Conservation (phyloP, 2,329 filamentous ascomycete species). For the Simplicillium aogashimaense region DNA sequence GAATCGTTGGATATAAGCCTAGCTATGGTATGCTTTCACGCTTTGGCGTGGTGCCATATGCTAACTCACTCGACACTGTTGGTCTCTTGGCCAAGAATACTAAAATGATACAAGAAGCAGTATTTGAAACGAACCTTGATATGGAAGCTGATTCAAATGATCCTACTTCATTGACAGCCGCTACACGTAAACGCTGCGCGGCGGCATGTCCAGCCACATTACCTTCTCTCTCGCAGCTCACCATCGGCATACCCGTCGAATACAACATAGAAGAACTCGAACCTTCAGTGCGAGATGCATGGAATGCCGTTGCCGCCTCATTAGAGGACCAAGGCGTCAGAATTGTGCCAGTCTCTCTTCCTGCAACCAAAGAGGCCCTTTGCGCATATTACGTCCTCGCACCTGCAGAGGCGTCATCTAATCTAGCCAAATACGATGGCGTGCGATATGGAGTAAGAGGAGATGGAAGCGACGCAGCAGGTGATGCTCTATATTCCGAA, state of each 20-base stretch:
- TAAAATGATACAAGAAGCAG: constrained; percentile 36
- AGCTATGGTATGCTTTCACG: constrained; percentile 82
- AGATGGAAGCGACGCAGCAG: constrained; percentile 39
- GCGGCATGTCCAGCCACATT: constrained; percentile 14
- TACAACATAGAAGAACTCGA: constrained; percentile 84
- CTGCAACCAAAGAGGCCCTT: constrained; percentile 74
- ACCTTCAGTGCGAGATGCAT: constrained; percentile 56
- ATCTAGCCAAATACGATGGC: constrained; percentile 93
- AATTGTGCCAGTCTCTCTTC: constrained; percentile 69
- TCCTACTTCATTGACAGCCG: constrained; percentile 57
- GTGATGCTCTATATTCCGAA: constrained; percentile 62
- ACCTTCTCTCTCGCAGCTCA: constrained; percentile 22
- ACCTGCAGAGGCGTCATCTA: constrained; percentile 89
- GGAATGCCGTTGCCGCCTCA: constrained; percentile 50
- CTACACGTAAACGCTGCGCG: constrained; percentile 42
- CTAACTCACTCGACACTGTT: constrained; percentile 87
- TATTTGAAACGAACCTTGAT: constrained; percentile 39
- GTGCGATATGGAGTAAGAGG: constrained; percentile 72
- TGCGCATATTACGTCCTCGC: constrained; percentile 94
- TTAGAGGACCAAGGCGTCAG: constrained; percentile 58
- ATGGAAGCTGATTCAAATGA: constrained; percentile 55
- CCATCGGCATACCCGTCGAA: constrained; percentile 55
- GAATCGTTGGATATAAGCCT: constrained; percentile 78
- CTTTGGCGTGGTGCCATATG: constrained; percentile 82
- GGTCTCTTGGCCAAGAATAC: constrained; percentile 58